Percentiles rank a stretch among this genome's conserved stretches.
Evolutionary conservation across 2,329 filamentous ascomycete genomes (phyloP).

Genomic region (Nemania sp.): DNA sequence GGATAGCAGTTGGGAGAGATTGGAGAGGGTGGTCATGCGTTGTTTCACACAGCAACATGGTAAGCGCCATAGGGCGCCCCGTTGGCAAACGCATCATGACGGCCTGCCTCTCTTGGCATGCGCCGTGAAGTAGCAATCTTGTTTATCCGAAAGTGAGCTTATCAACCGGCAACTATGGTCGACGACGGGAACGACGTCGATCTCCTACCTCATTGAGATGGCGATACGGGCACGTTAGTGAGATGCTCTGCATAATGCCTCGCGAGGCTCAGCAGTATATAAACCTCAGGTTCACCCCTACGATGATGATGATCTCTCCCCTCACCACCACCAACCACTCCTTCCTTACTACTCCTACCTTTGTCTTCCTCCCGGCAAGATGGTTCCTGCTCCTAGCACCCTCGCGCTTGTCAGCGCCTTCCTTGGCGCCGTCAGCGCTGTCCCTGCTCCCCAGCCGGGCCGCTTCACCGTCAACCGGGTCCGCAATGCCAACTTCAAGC

Average conservation of each 20-base stretch:
- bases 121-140: slow-evolving; percentile 25
- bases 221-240: slow-evolving; percentile 5
- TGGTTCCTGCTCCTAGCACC: slow-evolving; percentile 33
- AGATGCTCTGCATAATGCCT: slow-evolving; percentile 20
- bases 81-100: slow-evolving; percentile 17
- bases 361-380: slow-evolving; percentile 25
- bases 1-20: slow-evolving; percentile 17
- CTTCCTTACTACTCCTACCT: slow-evolving; percentile 8
- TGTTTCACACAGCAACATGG: slow-evolving; percentile 19
- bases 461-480: slow-evolving; percentile 39
- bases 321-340: slow-evolving; percentile 17
- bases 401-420: slow-evolving; percentile 39
- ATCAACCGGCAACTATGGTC: slow-evolving; percentile 19
- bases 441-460: slow-evolving; percentile 35
- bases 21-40: slow-evolving; percentile 10
- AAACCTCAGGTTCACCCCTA: slow-evolving; percentile 22
- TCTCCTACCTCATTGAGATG: slow-evolving; percentile 35
- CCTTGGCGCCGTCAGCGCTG: slow-evolving; percentile 35
- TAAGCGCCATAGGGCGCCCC: slow-evolving; percentile 11
- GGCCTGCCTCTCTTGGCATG: slow-evolving; percentile 39
- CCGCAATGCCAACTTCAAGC: slow-evolving; percentile 40
- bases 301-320: slow-evolving; percentile 9
- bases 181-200: slow-evolving; percentile 21
- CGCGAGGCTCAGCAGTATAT: slow-evolving; percentile 24
- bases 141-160: slow-evolving; percentile 24